Conservation (phyloP, 306 rosid genomes). For the Pyrus pyrifolia region DNA sequence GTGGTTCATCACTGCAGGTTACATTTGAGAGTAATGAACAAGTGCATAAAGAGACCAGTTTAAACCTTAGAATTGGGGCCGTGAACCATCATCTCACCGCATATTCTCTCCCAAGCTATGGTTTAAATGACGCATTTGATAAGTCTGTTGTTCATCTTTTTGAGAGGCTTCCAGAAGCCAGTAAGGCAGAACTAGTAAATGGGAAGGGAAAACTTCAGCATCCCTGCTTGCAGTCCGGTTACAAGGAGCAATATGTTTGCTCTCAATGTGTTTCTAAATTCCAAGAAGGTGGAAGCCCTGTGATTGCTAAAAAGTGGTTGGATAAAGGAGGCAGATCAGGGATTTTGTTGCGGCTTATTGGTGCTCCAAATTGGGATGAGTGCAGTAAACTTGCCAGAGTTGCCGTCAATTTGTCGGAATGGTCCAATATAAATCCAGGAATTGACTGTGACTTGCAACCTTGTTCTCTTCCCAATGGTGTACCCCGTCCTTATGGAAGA, state of each 20-base stretch:
- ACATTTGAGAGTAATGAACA: conserved; percentile 81
- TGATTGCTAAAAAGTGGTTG: conserved; percentile 19
- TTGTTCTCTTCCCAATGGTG: conserved; percentile 59
- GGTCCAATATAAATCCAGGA: conserved; percentile 54
- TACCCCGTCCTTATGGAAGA: conserved; percentile 71
- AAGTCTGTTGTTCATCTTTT: conserved; percentile 67
- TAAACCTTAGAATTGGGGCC: conserved; percentile 74
- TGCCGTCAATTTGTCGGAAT: conserved; percentile 77
- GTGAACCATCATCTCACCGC: conserved; percentile 84
- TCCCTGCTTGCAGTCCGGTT: conserved; percentile 91
- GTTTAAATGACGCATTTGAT: conserved; percentile 85
- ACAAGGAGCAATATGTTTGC: conserved; percentile 55
- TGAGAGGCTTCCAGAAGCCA: conserved; percentile 34
- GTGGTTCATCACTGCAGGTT: conserved; percentile 94
- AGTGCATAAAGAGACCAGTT: conserved; percentile 43
- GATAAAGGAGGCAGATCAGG: conserved; percentile 38
- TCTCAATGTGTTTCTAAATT: conserved; percentile 39
- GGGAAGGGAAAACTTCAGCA: conserved; percentile 55
- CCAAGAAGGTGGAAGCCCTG: conserved; percentile 40
- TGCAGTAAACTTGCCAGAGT: conserved; percentile 66
- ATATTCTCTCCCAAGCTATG: conserved; percentile 75
- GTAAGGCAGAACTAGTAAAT: conserved; percentile 29
- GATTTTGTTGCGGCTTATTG: conserved; percentile 44
- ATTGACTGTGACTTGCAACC: conserved; percentile 75
- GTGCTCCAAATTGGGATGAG: conserved; percentile 82